These are phyloP conservation scores for Haematococcus lacustris DNA, from an alignment of 139 green algal species.

Conservation along the genomic window DNA sequence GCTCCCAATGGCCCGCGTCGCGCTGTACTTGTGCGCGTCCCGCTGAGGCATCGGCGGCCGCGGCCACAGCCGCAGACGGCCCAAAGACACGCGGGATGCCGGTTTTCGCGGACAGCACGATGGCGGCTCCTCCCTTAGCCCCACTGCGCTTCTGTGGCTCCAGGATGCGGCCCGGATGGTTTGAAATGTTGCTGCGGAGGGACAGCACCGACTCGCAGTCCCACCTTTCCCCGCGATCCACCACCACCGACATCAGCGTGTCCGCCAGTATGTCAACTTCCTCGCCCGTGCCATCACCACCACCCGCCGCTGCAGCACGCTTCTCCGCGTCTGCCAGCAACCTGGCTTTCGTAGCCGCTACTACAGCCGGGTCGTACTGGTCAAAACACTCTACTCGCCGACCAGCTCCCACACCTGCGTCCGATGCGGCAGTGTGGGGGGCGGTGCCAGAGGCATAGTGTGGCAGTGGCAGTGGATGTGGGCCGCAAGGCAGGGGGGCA, in stretches of 20 bases:
- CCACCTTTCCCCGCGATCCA: conserved; percentile 55
- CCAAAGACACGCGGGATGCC: conserved; percentile 38
- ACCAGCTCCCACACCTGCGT: no score
- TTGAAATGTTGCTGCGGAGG: conserved; percentile 71
- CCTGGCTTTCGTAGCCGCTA: conserved; percentile 15
- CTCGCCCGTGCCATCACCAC: no score
- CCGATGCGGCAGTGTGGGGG: no score
- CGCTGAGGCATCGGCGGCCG: no score
- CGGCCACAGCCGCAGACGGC: neutral
- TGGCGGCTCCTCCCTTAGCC: conserved; percentile 12
- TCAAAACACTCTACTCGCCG: conserved; percentile 20
- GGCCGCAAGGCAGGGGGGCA: no score
- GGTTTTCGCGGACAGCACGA: conserved; percentile 46
- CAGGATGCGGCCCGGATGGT: conserved; percentile 69
- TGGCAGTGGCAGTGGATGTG: no score
- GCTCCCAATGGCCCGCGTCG: no score
- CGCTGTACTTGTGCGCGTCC: no score
- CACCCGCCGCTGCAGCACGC: no score
- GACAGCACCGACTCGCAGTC: conserved; percentile 86
- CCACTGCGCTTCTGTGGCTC: conserved; percentile 23
- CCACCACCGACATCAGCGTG: neutral
- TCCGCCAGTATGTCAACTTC: conserved; percentile 8
- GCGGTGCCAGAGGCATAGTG: no score
- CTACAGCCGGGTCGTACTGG: conserved; percentile 9
- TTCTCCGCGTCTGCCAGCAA: no score